Percentiles rank a stretch among this genome's conserved stretches.
These are phyloP conservation scores for Protomyces lactucae-debilis DNA, from an alignment of 1,139 yeast genomes.

Conservation along the genomic window DNA sequence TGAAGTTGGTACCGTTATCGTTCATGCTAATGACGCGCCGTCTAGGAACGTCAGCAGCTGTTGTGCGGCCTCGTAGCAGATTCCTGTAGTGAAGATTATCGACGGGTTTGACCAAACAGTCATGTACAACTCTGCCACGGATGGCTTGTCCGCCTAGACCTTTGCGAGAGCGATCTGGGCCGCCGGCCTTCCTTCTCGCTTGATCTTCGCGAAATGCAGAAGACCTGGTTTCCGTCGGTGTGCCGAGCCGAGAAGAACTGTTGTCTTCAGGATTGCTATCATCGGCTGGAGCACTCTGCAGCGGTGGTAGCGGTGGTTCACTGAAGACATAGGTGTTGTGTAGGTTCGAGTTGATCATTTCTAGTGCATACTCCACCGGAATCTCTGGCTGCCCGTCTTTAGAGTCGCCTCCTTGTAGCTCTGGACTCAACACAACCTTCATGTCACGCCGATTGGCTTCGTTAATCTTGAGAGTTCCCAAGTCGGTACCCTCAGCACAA, in stretches of 20 bases:
- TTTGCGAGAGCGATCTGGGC: constrained; percentile 37
- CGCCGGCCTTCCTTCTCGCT: constrained; percentile 4
- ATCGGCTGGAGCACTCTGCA: constrained; percentile 21
- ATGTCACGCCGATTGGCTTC: constrained; percentile 20
- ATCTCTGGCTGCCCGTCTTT: constrained; percentile 42
- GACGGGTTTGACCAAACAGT: constrained; percentile 31
- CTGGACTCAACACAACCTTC: constrained; percentile 19
- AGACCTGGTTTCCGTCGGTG: background rate
- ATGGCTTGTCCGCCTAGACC: constrained; percentile 57
- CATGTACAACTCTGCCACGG: constrained; percentile 85
- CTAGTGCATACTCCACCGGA: constrained; percentile 80
- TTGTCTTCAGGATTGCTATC: background rate
- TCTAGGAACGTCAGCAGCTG: constrained; percentile 28
- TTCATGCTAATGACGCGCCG: constrained; percentile 28
- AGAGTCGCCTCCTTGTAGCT: background rate
- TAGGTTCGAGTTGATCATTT: constrained; percentile 70
- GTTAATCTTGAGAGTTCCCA: constrained; percentile 18
- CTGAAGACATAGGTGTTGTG: constrained; percentile 81
- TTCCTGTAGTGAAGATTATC: constrained; percentile 13
- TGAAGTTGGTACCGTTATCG: constrained; percentile 22
- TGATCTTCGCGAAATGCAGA: background rate
- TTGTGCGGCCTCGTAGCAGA: constrained; percentile 17
- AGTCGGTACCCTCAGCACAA: constrained; percentile 15
- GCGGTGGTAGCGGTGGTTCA: constrained; percentile 55
- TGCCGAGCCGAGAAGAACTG: background rate